phyloP scores from a whole-genome alignment of 306 rosid species.

The Phaseolus lunatus region DNA sequence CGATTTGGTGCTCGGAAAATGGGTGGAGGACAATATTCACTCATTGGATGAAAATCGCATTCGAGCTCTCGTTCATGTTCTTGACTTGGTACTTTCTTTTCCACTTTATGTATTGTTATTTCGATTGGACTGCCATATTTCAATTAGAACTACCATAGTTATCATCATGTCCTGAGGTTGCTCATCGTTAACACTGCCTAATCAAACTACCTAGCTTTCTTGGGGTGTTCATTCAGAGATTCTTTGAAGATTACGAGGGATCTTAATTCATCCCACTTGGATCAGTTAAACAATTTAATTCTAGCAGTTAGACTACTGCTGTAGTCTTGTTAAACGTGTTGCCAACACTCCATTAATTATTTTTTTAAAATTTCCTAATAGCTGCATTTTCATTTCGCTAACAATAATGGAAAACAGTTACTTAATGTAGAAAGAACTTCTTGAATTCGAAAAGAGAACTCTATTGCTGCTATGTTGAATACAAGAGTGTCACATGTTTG shows the following conservation, averaged over 20 bases:
- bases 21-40: conserved; percentile 82
- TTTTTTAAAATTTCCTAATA: too few relatives aligned
- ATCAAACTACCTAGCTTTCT: background rate
- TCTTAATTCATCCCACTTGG: background rate
- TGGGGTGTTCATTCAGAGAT: background rate
- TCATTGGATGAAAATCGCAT: conserved; percentile 75
- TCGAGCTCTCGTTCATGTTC: conserved; percentile 69
- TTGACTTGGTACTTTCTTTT: conserved; percentile 64
- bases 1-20: conserved; percentile 91
- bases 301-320: background rate
- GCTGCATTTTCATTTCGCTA: too few relatives aligned
- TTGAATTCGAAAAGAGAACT: too few relatives aligned
- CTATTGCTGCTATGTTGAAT: too few relatives aligned
- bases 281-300: background rate
- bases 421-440: too few relatives aligned
- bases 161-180: background rate
- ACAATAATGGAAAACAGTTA: too few relatives aligned
- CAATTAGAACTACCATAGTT: background rate
- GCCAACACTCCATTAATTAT: too few relatives aligned
- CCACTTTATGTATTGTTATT: background rate
- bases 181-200: background rate
- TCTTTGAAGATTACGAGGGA: background rate
- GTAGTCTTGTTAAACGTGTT: conserved; percentile 3
- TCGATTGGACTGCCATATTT: background rate
- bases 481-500: too few relatives aligned